Percentiles rank a stretch among this genome's conserved stretches.
phyloP scores from a whole-genome alignment of 108 stramenopile genomes.

The Skeletonema menzelii region DNA sequence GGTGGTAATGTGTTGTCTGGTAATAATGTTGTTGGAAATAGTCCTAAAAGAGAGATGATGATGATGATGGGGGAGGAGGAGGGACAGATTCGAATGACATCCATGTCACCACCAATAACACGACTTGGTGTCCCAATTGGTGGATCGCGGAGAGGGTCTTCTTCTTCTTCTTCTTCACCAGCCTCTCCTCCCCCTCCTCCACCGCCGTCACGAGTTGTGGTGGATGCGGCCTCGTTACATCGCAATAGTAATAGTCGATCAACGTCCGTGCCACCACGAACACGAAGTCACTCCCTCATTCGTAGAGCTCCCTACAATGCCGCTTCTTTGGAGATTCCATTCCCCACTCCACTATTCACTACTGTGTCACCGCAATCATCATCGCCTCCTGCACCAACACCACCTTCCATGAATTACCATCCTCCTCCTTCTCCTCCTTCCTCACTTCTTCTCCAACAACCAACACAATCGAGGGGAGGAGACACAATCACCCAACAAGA shows the following conservation, averaged over 20 bases:
- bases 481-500: background rate
- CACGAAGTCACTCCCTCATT: background rate
- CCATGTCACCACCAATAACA: background rate
- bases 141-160: no score
- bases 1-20: background rate
- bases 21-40: background rate
- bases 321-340: background rate
- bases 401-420: background rate
- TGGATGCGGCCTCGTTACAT: no score
- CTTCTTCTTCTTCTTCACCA: no score
- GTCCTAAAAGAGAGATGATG: background rate
- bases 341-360: background rate
- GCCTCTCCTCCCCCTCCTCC: no score
- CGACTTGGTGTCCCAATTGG: background rate
- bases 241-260: background rate
- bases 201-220: no score
- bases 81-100: background rate
- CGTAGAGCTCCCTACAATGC: background rate
- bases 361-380: background rate
- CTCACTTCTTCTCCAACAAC: background rate
- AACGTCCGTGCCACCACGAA: background rate
- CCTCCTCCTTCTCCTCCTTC: background rate
- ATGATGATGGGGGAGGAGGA: background rate
- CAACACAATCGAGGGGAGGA: background rate
- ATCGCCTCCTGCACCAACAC: background rate